Percentiles rank a stretch among this genome's conserved stretches.
Conservation (phyloP, 2,329 filamentous ascomycete genomes). For the Colletotrichum acutatum region DNA sequence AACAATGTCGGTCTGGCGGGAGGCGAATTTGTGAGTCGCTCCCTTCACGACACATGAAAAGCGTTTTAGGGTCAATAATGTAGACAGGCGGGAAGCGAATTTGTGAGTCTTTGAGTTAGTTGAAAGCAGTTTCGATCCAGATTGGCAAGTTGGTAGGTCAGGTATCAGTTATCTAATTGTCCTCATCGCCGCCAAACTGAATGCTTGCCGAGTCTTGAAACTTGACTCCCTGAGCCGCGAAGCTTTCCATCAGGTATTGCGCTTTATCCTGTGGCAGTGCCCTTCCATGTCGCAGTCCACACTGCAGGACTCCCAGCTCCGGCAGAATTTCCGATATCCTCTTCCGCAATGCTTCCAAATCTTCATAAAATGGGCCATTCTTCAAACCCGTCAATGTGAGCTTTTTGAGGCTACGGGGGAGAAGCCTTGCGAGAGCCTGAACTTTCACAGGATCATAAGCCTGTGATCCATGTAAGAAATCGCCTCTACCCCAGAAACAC, state of each 20-base stretch:
- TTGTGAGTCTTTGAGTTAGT: no score
- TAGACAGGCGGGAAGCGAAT: no score
- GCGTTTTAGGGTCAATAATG: no score
- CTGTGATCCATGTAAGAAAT: no score
- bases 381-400: no score
- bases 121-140: no score
- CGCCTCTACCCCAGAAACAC: no score
- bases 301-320: neutral
- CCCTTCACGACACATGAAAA: no score
- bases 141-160: no score
- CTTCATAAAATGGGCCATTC: neutral
- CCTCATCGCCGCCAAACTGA: neutral
- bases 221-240: neutral
- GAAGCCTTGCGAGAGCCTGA: neutral
- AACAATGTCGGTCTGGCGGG: no score
- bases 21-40: no score
- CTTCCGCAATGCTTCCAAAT: neutral
- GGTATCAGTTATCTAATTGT: neutral
- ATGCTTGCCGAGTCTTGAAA: neutral
- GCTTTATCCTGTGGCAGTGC: neutral
- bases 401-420: neutral
- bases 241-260: neutral
- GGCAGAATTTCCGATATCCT: neutral
- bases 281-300: neutral
- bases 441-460: no score